Conservation (phyloP, 1,139 yeast species). For the Saccharomyces hybrid region DNA sequence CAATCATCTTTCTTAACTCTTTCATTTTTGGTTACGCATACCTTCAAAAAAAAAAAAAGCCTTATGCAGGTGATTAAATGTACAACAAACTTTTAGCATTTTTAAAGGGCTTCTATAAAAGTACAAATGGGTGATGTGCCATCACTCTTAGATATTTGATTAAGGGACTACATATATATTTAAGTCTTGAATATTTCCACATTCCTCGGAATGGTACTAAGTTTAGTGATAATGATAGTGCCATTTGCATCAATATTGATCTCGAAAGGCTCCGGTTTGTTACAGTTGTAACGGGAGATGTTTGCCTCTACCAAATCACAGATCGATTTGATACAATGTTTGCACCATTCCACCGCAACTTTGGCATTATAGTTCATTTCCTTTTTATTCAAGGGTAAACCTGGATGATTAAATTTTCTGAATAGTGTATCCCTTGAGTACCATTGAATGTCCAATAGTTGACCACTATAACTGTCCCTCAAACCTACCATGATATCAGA, state of each 20-base stretch:
- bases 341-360: constrained; percentile 26
- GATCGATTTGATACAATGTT: constrained; percentile 18
- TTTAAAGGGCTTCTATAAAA: constrained; percentile 6
- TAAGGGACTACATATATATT: constrained; percentile 3
- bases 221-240: constrained; percentile 4
- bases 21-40: neutral
- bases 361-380: constrained; percentile 22
- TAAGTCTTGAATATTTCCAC: constrained; percentile 3
- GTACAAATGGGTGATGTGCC: constrained; percentile 7
- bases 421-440: constrained; percentile 18
- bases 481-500: constrained; percentile 28
- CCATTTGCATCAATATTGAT: constrained; percentile 10
- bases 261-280: constrained; percentile 15
- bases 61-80: neutral
- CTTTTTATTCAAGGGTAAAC: constrained; percentile 11
- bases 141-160: too few species aligned
- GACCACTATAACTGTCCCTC: constrained; percentile 22
- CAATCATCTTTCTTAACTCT: neutral
- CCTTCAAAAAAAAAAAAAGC: neutral
- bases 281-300: neutral
- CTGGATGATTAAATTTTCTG: constrained; percentile 15
- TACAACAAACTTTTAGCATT: constrained; percentile 2
- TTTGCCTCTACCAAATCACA: constrained; percentile 12
- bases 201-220: constrained; percentile 1
- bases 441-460: constrained; percentile 18